Base-by-base conservation (phyloP, 78 protist genomes). In the Chrysochromulina tobinii region DNA sequence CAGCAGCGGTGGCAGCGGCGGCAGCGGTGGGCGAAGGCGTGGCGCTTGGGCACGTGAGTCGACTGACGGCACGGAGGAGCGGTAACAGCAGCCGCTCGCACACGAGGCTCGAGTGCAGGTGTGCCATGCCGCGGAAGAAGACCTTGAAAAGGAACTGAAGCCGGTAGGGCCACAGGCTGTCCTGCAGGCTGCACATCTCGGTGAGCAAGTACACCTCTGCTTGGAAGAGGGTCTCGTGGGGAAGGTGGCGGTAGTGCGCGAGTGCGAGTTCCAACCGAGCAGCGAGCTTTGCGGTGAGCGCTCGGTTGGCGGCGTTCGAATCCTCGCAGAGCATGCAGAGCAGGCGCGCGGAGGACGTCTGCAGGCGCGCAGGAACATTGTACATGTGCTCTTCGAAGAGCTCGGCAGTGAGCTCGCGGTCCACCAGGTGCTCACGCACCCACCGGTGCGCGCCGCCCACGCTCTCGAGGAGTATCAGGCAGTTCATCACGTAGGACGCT, bases 321-420 rank as follows among this genome's bases (percentile, higher is more conserved):
- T 1, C 84, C 12, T 8, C 50, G n/a, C 27, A 2, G 15, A 75
- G 57, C 54, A 7, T 2, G 57, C 84, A 75, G 4, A 75, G 57
- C 84, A 50, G 18, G 27, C 54, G 59, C 48, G n/a, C 20, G 9
- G 58, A 57, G 9, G 9, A 18, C 84, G 27, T 11, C 25, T 1
- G 53, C 17, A 81, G 17, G 54, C 20, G 51, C 51, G 67, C 54
- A 25, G 77, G 61, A 15, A 90, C 92, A 11, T 81, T 91, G 54
- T 66, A 84, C 55, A 92, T 84, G 66, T 72, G 86, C 53, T 79
- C 12, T 20, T 2, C 50, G 21, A 95, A 58, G 48, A 95, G 58
- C 53, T 92, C 96, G 38, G 88, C 75, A 12, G 69, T 18, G 38
- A 95, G 20, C 3, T 92, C 94, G n/a, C 53, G 58, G 12, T 6